These are phyloP conservation scores for Westerdykella aurantiaca DNA, from an alignment of 2,329 filamentous ascomycete species.

Conservation along the genomic window DNA sequence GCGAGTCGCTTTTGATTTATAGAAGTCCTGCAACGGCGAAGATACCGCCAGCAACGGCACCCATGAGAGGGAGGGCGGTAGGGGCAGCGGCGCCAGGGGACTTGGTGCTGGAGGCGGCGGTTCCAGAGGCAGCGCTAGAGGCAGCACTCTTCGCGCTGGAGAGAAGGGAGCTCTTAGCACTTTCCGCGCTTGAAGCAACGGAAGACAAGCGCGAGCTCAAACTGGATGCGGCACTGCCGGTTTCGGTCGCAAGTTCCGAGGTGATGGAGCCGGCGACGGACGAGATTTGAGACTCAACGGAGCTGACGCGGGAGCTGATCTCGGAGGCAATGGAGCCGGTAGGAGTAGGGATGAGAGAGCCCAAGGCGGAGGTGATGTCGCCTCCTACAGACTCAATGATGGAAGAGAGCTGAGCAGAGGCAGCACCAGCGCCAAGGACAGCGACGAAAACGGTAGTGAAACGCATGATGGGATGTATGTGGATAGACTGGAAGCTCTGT, in stretches of 20 bases:
- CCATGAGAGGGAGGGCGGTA: slow-evolving; percentile 26
- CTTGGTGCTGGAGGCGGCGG: slow-evolving; percentile 1
- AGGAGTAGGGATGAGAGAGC: not conserved
- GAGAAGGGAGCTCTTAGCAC: slow-evolving; percentile 8
- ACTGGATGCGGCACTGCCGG: slow-evolving; percentile 6
- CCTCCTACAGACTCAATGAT: slow-evolving; percentile 18
- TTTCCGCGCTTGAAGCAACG: slow-evolving; percentile 4
- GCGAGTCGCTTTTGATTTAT: not conserved
- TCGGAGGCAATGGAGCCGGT: slow-evolving; percentile 4
- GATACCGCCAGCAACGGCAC: slow-evolving; percentile 28
- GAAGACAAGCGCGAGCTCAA: slow-evolving; percentile 3
- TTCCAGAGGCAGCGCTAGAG: slow-evolving; percentile 4
- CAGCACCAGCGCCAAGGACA: slow-evolving; percentile 24
- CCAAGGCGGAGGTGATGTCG: slow-evolving; percentile 11
- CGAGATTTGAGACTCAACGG: slow-evolving; percentile 8
- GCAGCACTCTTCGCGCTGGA: slow-evolving; percentile 2
- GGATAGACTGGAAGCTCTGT: not conserved
- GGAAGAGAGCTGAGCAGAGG: slow-evolving; percentile 25
- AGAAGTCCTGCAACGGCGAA: slow-evolving; percentile 25
- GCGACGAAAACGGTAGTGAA: slow-evolving; percentile 29
- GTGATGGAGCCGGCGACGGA: slow-evolving; percentile 7
- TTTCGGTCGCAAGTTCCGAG: slow-evolving; percentile 5
- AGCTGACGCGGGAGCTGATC: slow-evolving; percentile 10
- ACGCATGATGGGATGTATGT: slow-evolving; percentile 27
- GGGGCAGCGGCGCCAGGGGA: slow-evolving; percentile 14